Evolutionary conservation across 805 yeast species (phyloP).

Genomic region (Cyberlindnera veronae): DNA sequence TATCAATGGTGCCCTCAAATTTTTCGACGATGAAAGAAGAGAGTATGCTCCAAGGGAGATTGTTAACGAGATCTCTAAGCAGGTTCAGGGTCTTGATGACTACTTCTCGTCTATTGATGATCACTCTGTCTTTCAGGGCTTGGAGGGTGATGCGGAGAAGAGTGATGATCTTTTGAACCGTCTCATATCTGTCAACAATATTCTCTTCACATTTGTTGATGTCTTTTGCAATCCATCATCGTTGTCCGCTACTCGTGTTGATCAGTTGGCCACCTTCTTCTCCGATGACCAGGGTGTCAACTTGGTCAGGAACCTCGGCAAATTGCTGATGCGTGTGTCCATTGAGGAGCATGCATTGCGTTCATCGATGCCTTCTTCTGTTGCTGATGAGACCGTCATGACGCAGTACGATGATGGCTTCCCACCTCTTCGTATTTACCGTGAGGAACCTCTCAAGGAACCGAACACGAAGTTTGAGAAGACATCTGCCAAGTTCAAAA

Average conservation of each 20-base stretch:
- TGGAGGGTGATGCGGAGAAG: slow-evolving; percentile 15
- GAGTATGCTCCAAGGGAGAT: slow-evolving; percentile 41
- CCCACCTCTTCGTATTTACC: slow-evolving; percentile 41
- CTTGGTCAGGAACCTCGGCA: slow-evolving; percentile 39
- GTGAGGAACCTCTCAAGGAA: slow-evolving; percentile 36
- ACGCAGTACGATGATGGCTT: slow-evolving; percentile 29
- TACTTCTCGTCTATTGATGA: slow-evolving; percentile 25
- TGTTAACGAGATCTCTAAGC: slow-evolving; percentile 31
- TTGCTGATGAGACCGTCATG: slow-evolving; percentile 42
- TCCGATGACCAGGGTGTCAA: slow-evolving; percentile 39
- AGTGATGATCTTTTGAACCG: slow-evolving; percentile 27
- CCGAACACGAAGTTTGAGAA: slow-evolving; percentile 35
- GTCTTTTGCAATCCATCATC: slow-evolving; percentile 53
- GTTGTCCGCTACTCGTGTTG: slow-evolving; percentile 36
- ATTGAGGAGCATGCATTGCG: slow-evolving; percentile 58
- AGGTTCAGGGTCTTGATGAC: slow-evolving; percentile 29
- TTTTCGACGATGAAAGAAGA: slow-evolving; percentile 52
- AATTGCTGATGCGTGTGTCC: slow-evolving; percentile 47
- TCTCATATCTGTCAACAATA: slow-evolving; percentile 36
- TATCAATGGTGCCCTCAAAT: slow-evolving; percentile 50
- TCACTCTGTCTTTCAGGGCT: slow-evolving; percentile 27
- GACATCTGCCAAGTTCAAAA: slow-evolving; percentile 59
- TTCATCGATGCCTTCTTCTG: slow-evolving; percentile 42
- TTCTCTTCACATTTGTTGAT: slow-evolving; percentile 51
- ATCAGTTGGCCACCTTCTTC: slow-evolving; percentile 38